A percentile compares a stretch with the other conserved stretches of the same genome.
These are phyloP conservation scores for Hypoxylon sp. DNA, from an alignment of 2,329 filamentous ascomycete genomes.

Conservation along the genomic window DNA sequence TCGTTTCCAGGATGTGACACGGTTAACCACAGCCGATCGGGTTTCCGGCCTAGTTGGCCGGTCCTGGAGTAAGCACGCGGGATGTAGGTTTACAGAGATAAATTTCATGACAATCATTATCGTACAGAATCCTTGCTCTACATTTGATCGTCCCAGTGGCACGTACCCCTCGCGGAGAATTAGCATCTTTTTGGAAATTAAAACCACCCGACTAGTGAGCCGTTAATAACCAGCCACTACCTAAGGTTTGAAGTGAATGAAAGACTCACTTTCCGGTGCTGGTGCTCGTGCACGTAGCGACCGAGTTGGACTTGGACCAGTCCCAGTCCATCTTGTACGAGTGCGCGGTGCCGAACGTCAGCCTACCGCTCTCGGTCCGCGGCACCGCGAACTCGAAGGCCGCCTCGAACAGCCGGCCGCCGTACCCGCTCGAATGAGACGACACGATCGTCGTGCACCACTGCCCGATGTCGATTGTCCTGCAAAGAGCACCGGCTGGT, in stretches of 20 bases:
- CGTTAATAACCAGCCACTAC: too few relatives aligned
- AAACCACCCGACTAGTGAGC: too few relatives aligned
- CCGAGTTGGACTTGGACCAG: not conserved
- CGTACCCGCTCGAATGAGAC: not conserved
- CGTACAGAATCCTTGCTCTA: not conserved
- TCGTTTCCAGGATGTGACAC: slow-evolving; percentile 1
- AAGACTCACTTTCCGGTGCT: not conserved
- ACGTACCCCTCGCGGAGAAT: not conserved
- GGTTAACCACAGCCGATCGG: not conserved
- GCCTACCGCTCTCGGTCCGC: not conserved
- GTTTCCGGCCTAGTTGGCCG: not conserved
- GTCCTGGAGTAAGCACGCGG: too few relatives aligned
- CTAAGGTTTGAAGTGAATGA: not conserved
- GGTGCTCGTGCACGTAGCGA: not conserved
- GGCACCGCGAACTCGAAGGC: not conserved
- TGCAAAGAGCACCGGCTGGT: not conserved
- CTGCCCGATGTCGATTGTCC: not conserved
- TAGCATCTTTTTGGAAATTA: too few relatives aligned
- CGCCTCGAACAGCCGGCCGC: not conserved
- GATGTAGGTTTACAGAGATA: too few relatives aligned
- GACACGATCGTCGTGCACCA: too few relatives aligned
- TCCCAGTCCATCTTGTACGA: not conserved
- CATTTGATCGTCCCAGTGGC: not conserved
- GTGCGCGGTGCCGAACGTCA: not conserved
- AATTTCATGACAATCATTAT: not conserved